These are phyloP conservation scores for Aspergillus campestris DNA, from an alignment of 495 filamentous ascomycete genomes.

Conservation along the genomic window DNA sequence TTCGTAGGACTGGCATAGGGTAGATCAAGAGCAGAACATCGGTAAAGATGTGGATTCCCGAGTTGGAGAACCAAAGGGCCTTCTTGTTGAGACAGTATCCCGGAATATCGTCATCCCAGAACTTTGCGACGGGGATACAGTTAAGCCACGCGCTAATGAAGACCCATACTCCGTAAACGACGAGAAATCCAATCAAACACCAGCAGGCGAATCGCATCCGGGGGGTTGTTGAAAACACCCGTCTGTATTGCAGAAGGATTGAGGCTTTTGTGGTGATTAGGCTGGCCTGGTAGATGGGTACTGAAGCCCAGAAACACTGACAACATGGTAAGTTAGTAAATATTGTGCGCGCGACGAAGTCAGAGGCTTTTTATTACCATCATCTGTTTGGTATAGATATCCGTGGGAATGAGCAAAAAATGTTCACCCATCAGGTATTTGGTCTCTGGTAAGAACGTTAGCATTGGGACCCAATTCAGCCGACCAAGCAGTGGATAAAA, in stretches of 20 bases:
- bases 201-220: conserved; percentile 33
- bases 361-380: conserved; percentile 11
- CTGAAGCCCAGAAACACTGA: conserved; percentile 29
- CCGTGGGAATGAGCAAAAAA: conserved; percentile 13
- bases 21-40: conserved; percentile 41
- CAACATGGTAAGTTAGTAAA: not conserved
- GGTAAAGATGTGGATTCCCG: conserved; percentile 36
- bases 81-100: conserved; percentile 29
- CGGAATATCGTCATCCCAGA: conserved; percentile 21
- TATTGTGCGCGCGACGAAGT: not conserved
- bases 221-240: conserved; percentile 25
- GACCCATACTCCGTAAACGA: conserved; percentile 30
- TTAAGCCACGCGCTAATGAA: conserved; percentile 28
- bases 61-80: conserved; percentile 31
- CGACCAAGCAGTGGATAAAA: not conserved
- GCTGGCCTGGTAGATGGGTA: conserved; percentile 28
- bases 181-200: conserved; percentile 22
- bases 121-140: conserved; percentile 27
- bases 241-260: conserved; percentile 31
- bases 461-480: not conserved
- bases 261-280: conserved; percentile 29
- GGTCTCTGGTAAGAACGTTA: conserved; percentile 18
- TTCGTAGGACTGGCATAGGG: conserved; percentile 39
- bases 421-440: conserved; percentile 33
- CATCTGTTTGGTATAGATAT: conserved; percentile 22